A percentile compares a stretch with the other conserved stretches of the same genome.
Conservation (phyloP, 164 flowering plant species). For the Tetrastigma voinierianum region DNA sequence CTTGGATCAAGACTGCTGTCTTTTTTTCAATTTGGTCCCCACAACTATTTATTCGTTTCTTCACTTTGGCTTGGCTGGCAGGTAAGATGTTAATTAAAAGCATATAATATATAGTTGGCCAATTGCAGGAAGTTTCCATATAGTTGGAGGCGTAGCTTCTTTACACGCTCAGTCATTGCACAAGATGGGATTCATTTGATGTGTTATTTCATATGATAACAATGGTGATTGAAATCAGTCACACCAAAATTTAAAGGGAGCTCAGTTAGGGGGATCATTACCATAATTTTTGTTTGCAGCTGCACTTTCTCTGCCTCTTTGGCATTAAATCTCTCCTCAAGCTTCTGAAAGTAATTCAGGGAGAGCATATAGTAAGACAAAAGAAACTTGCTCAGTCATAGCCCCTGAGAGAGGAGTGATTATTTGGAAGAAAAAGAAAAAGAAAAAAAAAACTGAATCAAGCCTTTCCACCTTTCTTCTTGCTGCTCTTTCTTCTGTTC, state of each 20-base stretch:
- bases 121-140: too few relatives aligned
- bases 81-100: too few relatives aligned
- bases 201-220: not conserved
- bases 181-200: too few relatives aligned
- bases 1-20: too few relatives aligned
- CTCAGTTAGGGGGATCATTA: not conserved
- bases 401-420: not conserved
- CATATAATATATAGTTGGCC: too few relatives aligned
- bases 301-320: slow-evolving; percentile 26
- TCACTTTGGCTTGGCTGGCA: too few relatives aligned
- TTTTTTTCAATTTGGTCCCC: too few relatives aligned
- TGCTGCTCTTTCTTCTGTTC: slow-evolving; percentile 64
- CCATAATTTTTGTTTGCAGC: slow-evolving; percentile 31
- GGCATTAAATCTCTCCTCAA: slow-evolving; percentile 44
- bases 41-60: too few relatives aligned
- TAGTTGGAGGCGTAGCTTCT: too few relatives aligned
- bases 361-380: not conserved
- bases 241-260: not conserved
- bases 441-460: not conserved
- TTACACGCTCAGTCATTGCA: too few relatives aligned
- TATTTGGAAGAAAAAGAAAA: not conserved
- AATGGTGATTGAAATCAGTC: not conserved
- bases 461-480: slow-evolving; percentile 58
- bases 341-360: slow-evolving; percentile 34
- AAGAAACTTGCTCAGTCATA: not conserved